Evolutionary conservation across 495 filamentous ascomycete genomes (phyloP).

Genomic region (Penicillium verhagenii): DNA sequence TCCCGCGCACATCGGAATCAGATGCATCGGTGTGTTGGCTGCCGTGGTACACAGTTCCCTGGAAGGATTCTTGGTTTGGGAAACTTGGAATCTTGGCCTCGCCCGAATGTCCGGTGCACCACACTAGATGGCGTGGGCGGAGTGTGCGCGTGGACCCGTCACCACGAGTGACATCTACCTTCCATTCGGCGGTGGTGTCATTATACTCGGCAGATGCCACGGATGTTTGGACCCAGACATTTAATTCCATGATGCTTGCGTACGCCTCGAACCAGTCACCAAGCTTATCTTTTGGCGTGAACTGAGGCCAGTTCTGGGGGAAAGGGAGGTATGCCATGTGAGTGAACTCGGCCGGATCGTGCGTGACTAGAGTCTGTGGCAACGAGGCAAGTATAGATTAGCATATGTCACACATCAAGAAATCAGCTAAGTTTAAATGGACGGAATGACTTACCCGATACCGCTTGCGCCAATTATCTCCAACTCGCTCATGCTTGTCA

Average conservation of each 20-base stretch:
- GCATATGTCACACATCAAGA: neutral
- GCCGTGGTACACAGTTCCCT: slow-evolving; percentile 49
- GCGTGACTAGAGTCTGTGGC: slow-evolving; percentile 25
- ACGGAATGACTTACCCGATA: slow-evolving; percentile 34
- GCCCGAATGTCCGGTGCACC: slow-evolving; percentile 52
- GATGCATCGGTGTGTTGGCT: slow-evolving; percentile 43
- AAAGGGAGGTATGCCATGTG: slow-evolving; percentile 74
- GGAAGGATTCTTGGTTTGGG: slow-evolving; percentile 41
- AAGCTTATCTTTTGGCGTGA: slow-evolving; percentile 78
- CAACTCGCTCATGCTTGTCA: slow-evolving; percentile 63
- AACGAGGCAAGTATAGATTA: neutral
- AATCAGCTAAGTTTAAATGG: neutral
- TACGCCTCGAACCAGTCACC: slow-evolving; percentile 77
- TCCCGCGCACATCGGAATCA: slow-evolving; percentile 44
- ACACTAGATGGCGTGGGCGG: slow-evolving; percentile 46
- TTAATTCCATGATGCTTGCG: slow-evolving; percentile 68
- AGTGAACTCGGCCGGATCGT: slow-evolving; percentile 73
- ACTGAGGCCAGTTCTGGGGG: slow-evolving; percentile 64
- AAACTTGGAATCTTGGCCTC: slow-evolving; percentile 48
- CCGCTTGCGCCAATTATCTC: slow-evolving; percentile 77
- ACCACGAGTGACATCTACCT: slow-evolving; percentile 51
- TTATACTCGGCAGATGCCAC: slow-evolving; percentile 55
- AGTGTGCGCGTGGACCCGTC: slow-evolving; percentile 40
- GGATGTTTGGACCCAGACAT: slow-evolving; percentile 64
- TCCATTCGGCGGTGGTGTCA: slow-evolving; percentile 55